Percentiles rank a stretch among this genome's conserved stretches.
Evolutionary conservation across 495 filamentous ascomycete species (phyloP).

Genomic region (Trichoderma gamsii): DNA sequence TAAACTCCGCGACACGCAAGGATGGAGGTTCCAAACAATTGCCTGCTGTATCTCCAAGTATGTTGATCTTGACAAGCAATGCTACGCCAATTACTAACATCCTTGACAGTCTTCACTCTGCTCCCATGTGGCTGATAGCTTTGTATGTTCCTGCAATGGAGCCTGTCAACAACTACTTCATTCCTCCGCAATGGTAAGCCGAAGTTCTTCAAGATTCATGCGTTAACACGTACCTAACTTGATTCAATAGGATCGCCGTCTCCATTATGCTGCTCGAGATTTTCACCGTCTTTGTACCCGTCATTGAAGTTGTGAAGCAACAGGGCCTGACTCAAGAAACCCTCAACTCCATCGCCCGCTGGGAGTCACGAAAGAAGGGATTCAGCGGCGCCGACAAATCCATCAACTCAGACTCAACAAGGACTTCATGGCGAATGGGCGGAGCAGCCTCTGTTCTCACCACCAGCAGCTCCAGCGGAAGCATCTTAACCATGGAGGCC

Average conservation of each 20-base stretch:
- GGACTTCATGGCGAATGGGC: conserved; percentile 20
- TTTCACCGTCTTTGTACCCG: conserved; percentile 43
- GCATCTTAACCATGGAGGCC: conserved; percentile 51
- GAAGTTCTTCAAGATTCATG: too few relatives aligned
- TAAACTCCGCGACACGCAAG: conserved; percentile 50
- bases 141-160: conserved; percentile 47
- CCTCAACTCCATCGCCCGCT: conserved; percentile 25
- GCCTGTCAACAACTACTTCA: conserved; percentile 43
- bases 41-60: conserved; percentile 46
- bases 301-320: conserved; percentile 28
- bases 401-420: conserved; percentile 15
- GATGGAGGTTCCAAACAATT: conserved; percentile 55
- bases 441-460: conserved; percentile 27
- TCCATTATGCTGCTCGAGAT: conserved; percentile 44
- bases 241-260: conserved; percentile 26
- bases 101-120: conserved; percentile 44
- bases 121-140: conserved; percentile 52
- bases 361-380: conserved; percentile 30
- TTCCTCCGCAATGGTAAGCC: conserved; percentile 43
- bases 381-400: conserved; percentile 14
- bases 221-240: neutral
- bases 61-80: conserved; percentile 13
- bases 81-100: conserved; percentile 15
- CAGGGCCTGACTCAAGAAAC: conserved; percentile 28
- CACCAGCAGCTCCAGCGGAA: conserved; percentile 28